Evolutionary conservation across 169 alveolate genomes (phyloP).

Genomic region (Theileria orientalis): DNA sequence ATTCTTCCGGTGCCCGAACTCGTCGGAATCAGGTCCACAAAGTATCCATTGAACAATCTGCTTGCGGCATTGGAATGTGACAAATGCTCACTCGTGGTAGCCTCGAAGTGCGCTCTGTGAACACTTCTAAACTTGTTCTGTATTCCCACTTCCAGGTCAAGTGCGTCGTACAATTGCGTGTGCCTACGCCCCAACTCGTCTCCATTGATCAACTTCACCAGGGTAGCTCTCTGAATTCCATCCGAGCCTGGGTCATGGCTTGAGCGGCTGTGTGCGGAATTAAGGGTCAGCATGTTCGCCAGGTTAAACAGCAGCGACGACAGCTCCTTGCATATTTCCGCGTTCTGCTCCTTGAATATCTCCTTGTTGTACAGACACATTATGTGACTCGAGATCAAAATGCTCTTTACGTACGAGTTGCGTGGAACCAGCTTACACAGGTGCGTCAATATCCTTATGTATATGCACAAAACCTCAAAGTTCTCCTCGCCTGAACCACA

Average conservation of each 20-base stretch:
- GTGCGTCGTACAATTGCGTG: background rate
- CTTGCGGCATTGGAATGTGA: no score
- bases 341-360: conserved; percentile 27
- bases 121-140: background rate
- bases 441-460: conserved; percentile 42
- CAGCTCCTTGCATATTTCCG: conserved; percentile 48
- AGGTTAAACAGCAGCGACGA: conserved; percentile 43
- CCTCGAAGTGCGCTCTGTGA: background rate
- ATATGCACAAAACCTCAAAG: conserved; percentile 36
- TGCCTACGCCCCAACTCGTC: background rate
- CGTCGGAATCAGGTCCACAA: no score
- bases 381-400: conserved; percentile 32
- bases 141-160: conserved; percentile 4
- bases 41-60: no score
- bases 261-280: background rate
- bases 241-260: no score
- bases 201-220: no score
- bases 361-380: conserved; percentile 39
- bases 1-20: no score
- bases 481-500: background rate
- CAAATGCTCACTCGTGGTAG: background rate
- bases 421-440: conserved; percentile 31
- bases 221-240: no score
- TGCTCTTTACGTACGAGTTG: conserved; percentile 44
- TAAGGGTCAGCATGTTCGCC: conserved; percentile 18